Conservation (phyloP, 768 basidiomycete genomes). For the Dioszegia hungarica region DNA sequence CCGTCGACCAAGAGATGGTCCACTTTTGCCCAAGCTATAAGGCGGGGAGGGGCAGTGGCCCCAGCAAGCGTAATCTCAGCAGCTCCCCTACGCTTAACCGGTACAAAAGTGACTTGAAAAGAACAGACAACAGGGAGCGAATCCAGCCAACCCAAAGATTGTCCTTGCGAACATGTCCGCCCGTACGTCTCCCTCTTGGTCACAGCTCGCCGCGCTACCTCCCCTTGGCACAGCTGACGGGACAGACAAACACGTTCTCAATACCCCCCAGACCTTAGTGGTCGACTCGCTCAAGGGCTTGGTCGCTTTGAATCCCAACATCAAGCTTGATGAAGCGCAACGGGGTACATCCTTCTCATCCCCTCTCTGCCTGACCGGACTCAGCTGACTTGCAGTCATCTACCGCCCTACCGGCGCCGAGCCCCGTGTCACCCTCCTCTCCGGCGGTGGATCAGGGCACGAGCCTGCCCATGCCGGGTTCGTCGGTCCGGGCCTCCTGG, state of each 20-base stretch:
- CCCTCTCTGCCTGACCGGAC: not conserved
- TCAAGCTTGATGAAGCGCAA: constrained; percentile 65
- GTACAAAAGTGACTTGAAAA: too few species aligned
- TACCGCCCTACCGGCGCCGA: constrained; percentile 12
- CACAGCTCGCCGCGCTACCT: too few species aligned
- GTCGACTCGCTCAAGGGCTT: constrained; percentile 72
- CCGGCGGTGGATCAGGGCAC: constrained; percentile 58
- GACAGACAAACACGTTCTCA: constrained; percentile 69
- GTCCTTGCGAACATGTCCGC: constrained; percentile 6
- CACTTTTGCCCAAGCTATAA: too few species aligned
- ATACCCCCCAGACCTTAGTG: constrained; percentile 65
- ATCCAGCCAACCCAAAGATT: too few species aligned
- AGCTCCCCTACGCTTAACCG: too few species aligned
- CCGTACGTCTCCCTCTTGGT: too few species aligned
- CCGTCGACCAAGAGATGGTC: too few species aligned
- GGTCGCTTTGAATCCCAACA: constrained; percentile 59
- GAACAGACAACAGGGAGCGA: too few species aligned
- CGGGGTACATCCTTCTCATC: constrained; percentile 56
- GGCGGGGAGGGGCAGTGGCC: too few species aligned
- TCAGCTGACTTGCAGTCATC: constrained; percentile 5
- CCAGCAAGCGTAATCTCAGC: too few species aligned
- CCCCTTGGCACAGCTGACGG: not conserved
- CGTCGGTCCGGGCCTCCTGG: constrained; percentile 79
- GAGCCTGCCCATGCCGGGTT: constrained; percentile 86
- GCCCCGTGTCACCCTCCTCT: constrained; percentile 59